phyloP scores from a whole-genome alignment of 2,329 filamentous ascomycete genomes.

The Xylariaceae sp. region DNA sequence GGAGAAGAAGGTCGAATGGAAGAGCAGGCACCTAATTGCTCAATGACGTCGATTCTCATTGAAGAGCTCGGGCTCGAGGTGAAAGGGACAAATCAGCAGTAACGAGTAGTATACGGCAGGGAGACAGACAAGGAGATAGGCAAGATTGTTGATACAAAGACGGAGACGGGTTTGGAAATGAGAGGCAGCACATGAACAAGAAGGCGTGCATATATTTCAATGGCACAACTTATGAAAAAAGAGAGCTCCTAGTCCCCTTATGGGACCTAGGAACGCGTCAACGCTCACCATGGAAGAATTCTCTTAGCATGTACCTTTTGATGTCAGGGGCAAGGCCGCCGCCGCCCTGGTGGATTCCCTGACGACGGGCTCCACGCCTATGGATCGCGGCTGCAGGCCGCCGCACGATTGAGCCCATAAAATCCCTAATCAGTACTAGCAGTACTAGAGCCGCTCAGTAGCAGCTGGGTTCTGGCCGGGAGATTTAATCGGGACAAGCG shows the following conservation, averaged over 20 bases:
- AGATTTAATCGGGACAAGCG: conserved; percentile 11
- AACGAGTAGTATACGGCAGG: neutral
- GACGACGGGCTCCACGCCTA: conserved; percentile 15
- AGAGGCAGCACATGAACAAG: conserved; percentile 2
- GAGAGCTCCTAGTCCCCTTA: neutral
- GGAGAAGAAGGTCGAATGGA: neutral
- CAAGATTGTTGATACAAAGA: conserved; percentile 7
- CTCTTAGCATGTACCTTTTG: neutral
- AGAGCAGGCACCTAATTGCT: neutral
- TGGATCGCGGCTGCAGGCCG: conserved; percentile 11
- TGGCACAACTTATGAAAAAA: too few relatives aligned
- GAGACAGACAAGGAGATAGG: neutral
- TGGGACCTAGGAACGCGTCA: neutral
- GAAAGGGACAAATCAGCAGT: neutral
- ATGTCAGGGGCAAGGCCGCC: conserved; percentile 12
- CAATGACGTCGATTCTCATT: conserved; percentile 21
- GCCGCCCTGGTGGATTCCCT: conserved; percentile 18
- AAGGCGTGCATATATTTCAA: too few relatives aligned
- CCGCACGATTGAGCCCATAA: conserved; percentile 12
- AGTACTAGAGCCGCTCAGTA: neutral
- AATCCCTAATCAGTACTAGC: conserved; percentile 9
- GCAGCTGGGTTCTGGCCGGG: conserved; percentile 3
- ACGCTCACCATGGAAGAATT: conserved; percentile 1
- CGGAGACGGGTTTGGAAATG: neutral
- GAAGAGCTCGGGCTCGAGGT: conserved; percentile 14